Base-by-base conservation (phyloP, 73 alveolate genomes). In the Effrenium voratum region DNA sequence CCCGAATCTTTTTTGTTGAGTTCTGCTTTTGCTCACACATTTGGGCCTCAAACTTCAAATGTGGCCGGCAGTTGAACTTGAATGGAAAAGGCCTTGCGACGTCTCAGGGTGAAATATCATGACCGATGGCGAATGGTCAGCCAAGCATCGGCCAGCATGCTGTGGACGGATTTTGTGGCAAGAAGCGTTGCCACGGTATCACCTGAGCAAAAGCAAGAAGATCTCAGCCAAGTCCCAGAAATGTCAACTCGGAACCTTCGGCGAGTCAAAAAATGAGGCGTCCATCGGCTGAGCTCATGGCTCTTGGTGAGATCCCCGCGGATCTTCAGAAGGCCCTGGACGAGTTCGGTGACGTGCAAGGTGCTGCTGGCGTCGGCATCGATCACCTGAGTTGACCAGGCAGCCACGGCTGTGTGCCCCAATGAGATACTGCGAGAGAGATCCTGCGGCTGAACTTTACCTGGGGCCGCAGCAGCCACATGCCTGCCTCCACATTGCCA, bases 121-220 rank as follows among this genome's bases (percentile, higher is more conserved):
- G n/a, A n/a, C n/a, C n/a, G n/a, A n/a, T n/a, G 46, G 82, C 47
- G 49, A 13, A 36, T 12, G n/a, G 32, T 32, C 46, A 6, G 73
- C 86, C 97, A 45, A 43, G 97, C 57, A 1, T 73, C 97, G 1
- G 75, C 86, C 4, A 90, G 49, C 97, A 90, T 90, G n/a, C 26
- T 36, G 15, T 90, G 75, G 2, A 90, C 63, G 12, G 97, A 36
- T 43, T 90, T 73, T 45, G 97, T 40, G 34, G 86, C 68, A 50
- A 90, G 55, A 40, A 68, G 75, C 8, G 75, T 79, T 28, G 97
- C 97, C 24, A 90, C 97, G 10, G 97, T 90, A 50, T 90, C 97
- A 47, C 97, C 97, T 90, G 49, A 46, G 55, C 50, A 36, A 36
- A 5, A 63, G 36, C 12, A 15, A 15, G 68, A 22, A 55, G 22